phyloP scores from a whole-genome alignment of 169 alveolate genomes.

The Eimeria maxima region DNA sequence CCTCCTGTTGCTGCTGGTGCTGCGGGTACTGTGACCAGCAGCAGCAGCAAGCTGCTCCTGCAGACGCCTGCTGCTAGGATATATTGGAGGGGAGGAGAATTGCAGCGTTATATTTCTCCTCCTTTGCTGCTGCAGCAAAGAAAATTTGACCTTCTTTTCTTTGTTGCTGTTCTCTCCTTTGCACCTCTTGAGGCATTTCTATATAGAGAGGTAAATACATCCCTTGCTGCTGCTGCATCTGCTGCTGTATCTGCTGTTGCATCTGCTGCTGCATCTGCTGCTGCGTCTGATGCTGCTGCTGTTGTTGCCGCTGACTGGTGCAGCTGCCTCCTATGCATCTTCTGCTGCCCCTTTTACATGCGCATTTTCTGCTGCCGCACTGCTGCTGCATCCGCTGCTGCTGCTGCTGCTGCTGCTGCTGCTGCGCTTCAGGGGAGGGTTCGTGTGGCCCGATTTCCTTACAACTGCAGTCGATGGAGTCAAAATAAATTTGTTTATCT shows the following conservation, averaged over 20 bases:
- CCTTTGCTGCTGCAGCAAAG: slow-evolving; percentile 97
- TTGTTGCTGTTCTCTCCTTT: slow-evolving; percentile 94
- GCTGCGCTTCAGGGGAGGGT: slow-evolving; percentile 86
- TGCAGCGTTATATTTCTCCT: slow-evolving; percentile 94
- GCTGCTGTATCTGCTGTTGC: slow-evolving; percentile 3
- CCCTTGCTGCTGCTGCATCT: background rate
- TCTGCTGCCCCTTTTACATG: too few species aligned
- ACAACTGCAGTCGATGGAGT: slow-evolving; percentile 62
- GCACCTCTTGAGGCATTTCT: slow-evolving; percentile 93
- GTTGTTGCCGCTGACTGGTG: background rate
- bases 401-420: background rate
- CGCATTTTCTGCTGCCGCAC: slow-evolving; percentile 11
- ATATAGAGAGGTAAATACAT: background rate
- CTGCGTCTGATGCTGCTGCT: background rate
- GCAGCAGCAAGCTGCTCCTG: too few species aligned
- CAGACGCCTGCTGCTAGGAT: background rate
- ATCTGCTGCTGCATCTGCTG: slow-evolving; percentile 10
- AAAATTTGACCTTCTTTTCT: slow-evolving; percentile 96
- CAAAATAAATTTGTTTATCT: slow-evolving; percentile 89
- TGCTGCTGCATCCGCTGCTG: background rate
- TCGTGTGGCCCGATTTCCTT: slow-evolving; percentile 92
- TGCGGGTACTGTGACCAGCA: too few species aligned
- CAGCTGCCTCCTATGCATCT: background rate
- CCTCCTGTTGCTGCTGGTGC: too few species aligned
- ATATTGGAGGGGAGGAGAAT: slow-evolving; percentile 61